These are phyloP conservation scores for Phytophthora sojae DNA, from an alignment of 352 stramenopile species.

Conservation along the genomic window DNA sequence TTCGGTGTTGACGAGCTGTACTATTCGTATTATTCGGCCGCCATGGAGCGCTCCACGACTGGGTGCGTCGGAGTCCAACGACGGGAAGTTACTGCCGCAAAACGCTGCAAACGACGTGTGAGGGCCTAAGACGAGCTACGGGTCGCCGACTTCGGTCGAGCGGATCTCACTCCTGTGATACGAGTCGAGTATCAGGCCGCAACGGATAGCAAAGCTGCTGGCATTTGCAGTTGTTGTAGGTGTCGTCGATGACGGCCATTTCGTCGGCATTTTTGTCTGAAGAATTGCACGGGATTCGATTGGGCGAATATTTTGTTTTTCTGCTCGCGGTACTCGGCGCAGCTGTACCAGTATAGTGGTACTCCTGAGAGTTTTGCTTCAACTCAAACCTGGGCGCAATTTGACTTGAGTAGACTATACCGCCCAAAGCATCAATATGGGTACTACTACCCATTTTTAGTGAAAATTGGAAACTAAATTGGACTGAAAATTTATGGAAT, in stretches of 20 bases:
- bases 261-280: neutral
- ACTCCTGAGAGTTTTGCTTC: neutral
- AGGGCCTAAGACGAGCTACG: neutral
- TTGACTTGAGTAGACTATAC: too few species aligned
- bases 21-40: neutral
- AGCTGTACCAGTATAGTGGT: neutral
- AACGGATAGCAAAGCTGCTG: neutral
- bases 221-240: neutral
- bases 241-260: neutral
- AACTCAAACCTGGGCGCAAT: neutral
- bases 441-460: too few species aligned
- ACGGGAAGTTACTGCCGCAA: conserved; percentile 22
- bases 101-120: neutral
- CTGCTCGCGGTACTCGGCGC: neutral
- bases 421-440: too few species aligned
- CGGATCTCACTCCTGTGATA: conserved; percentile 19
- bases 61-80: conserved; percentile 13
- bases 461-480: too few species aligned
- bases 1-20: neutral
- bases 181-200: conserved; percentile 12
- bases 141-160: neutral
- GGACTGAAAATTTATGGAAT: too few species aligned
- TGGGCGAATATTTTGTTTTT: neutral
- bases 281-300: neutral
- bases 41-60: conserved; percentile 11